Evolutionary conservation across 257 asterid species (phyloP), one percentile per base, ranked within the genome.

Genomic region (Petunia axillaris): DNA sequence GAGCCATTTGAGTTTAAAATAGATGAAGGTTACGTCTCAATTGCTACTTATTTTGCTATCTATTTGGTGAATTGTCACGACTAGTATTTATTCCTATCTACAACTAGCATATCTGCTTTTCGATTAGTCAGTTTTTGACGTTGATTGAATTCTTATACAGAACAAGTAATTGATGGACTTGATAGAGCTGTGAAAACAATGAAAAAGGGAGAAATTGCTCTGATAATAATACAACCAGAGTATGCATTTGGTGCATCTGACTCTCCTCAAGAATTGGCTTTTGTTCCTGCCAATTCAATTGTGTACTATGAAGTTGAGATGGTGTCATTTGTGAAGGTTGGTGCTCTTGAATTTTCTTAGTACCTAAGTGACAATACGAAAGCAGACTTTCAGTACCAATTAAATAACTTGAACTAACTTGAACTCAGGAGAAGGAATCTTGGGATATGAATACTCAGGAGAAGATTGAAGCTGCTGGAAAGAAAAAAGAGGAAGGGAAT

Each of bases 401-500:
- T 5, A 38, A 65, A 6, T 13, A 39, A 64, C 73, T 38, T 9
- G 50, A 64, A 36, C 48, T 25, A 25, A 25, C 38, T 39, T 9
- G 50, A 64, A 36, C 48, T 81, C 81, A 91, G 95, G 95, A 91
- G 74, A 91, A 86, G 83, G 95, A 89, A 76, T 89, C 95, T 44
- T 91, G 95, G 95, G 91, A 89, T 44, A 80, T 91, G 91, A 86
- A 54, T 46, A 65, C 85, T 6, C 87, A 88, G 50, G 96, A 91
- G 14, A 91, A 89, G 82, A 79, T 89, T 5, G 81, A 87, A 48
- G 88, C 90, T 75, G 87, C 96, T 1, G 87, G 83, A 25, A 89
- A 81, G 86, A 88, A 89, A 78, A 91, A 91, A 79, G 93, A 89
- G 63, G 91, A 89, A 77, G 93, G 93, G 36, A 89, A 91, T 77